Conservation (phyloP, 768 basidiomycete species). For the Boletus patriciae region DNA sequence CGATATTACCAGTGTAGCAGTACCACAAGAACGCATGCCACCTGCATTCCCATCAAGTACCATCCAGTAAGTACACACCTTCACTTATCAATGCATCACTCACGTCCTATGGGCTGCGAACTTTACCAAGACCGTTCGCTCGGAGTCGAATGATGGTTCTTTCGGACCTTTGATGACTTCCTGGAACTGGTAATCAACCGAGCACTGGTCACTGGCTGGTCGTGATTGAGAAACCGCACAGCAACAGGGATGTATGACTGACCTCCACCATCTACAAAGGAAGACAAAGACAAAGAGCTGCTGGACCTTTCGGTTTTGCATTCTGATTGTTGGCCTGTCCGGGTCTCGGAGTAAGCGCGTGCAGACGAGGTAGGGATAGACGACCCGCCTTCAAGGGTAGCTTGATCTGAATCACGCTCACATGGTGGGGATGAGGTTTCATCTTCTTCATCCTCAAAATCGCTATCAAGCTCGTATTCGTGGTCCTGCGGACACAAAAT, state of each 20-base stretch:
- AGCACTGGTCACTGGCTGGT: slow-evolving; percentile 6
- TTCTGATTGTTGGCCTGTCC: slow-evolving; percentile 10
- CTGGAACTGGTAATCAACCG: neutral
- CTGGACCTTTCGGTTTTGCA: neutral
- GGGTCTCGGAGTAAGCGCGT: neutral
- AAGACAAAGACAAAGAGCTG: slow-evolving; percentile 5
- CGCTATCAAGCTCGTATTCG: slow-evolving; percentile 27
- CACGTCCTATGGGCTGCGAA: slow-evolving; percentile 22
- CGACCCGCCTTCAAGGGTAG: slow-evolving; percentile 1
- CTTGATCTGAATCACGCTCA: neutral
- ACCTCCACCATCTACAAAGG: slow-evolving; percentile 13
- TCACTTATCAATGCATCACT: neutral
- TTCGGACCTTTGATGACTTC: slow-evolving; percentile 7
- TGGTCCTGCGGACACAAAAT: slow-evolving; percentile 10
- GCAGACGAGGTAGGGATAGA: neutral
- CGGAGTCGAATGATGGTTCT: neutral
- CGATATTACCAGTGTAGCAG: slow-evolving; percentile 23
- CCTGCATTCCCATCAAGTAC: slow-evolving; percentile 4
- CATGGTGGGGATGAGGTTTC: neutral
- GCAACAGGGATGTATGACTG: neutral
- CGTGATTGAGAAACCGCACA: slow-evolving; percentile 6
- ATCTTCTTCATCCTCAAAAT: slow-evolving; percentile 24
- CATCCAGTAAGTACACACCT: neutral
- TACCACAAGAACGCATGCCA: slow-evolving; percentile 30
- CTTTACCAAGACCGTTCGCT: slow-evolving; percentile 2